These are phyloP conservation scores for Pseudonitzschia multiseries DNA, from an alignment of 108 stramenopile species.

Conservation along the genomic window DNA sequence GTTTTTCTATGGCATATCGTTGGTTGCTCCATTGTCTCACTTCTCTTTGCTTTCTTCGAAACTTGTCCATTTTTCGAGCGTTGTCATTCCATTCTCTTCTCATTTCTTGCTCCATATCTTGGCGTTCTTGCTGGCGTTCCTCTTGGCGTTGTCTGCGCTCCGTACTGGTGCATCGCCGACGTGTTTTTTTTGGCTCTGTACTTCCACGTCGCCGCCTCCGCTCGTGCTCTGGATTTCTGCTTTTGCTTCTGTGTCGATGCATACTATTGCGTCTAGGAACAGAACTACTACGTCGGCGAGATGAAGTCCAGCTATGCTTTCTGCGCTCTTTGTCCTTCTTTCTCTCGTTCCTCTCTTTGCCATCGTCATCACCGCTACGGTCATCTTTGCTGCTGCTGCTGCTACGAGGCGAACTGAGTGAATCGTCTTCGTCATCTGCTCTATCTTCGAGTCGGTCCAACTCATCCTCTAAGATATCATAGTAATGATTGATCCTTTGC, in stretches of 20 bases:
- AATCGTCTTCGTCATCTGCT: not conserved
- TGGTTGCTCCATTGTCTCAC: not conserved
- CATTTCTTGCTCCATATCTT: slow-evolving; percentile 5
- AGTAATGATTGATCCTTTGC: slow-evolving; percentile 30
- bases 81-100: slow-evolving; percentile 9
- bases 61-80: not conserved
- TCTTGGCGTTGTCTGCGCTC: not conserved
- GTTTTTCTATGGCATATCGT: not conserved
- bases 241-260: not conserved
- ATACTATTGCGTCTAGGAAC: not conserved
- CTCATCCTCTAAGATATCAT: not conserved
- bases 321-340: not conserved
- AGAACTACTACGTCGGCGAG: not conserved
- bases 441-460: not conserved
- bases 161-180: not conserved
- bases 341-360: not conserved
- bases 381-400: not conserved
- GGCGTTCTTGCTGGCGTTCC: slow-evolving; percentile 11
- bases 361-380: not conserved
- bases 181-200: not conserved
- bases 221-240: not conserved
- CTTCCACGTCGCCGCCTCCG: not conserved
- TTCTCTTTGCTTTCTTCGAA: slow-evolving; percentile 9
- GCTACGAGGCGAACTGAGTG: not conserved
- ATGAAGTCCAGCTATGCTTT: slow-evolving; percentile 6